phyloP scores from a whole-genome alignment of 148 eudicot genomes.

The Dysphania ambrosioides region DNA sequence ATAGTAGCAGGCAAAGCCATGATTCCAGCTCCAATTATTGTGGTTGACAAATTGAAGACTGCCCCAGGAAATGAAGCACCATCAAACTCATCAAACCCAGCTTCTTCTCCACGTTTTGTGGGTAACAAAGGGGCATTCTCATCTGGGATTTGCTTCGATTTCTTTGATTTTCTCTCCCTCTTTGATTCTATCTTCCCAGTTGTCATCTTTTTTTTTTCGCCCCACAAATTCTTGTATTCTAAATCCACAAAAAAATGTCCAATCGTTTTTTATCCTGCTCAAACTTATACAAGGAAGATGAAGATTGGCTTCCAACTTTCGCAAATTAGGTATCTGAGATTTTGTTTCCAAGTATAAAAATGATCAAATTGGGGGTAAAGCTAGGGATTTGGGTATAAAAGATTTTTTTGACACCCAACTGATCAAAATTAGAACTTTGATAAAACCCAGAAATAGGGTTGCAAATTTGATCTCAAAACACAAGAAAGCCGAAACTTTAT shows the following conservation, averaged over 20 bases:
- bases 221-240: neutral
- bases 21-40: conserved; percentile 78
- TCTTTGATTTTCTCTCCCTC: conserved; percentile 30
- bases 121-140: conserved; percentile 47
- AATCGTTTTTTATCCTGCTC: neutral
- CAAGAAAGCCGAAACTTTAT: neutral
- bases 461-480: conserved; percentile 2
- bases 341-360: neutral
- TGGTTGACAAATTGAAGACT: conserved; percentile 66
- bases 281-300: neutral
- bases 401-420: neutral
- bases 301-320: conserved; percentile 13
- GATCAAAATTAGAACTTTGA: conserved; percentile 2
- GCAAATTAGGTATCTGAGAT: conserved; percentile 1
- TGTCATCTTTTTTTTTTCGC: conserved; percentile 19
- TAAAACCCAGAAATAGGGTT: neutral
- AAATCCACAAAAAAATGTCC: neutral
- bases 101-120: conserved; percentile 34
- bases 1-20: conserved; percentile 83
- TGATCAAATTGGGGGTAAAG: neutral
- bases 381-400: conserved; percentile 3
- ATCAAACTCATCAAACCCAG: conserved; percentile 43
- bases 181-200: conserved; percentile 14
- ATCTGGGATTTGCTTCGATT: conserved; percentile 30
- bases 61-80: conserved; percentile 73